These are phyloP conservation scores for Plantago rigida DNA, from an alignment of 305 asterid genomes.

Conservation along the genomic window DNA sequence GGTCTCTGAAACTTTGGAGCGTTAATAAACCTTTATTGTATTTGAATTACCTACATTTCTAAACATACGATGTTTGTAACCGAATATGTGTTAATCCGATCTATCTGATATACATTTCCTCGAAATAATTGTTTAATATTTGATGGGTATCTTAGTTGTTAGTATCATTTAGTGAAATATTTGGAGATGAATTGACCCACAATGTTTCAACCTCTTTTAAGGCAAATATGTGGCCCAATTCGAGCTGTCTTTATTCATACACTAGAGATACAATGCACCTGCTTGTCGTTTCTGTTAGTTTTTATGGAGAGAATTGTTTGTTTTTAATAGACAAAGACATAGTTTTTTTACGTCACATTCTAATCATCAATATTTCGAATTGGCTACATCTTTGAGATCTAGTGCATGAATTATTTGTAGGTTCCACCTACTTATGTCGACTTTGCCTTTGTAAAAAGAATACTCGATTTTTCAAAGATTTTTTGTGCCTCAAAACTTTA, in stretches of 20 bases:
- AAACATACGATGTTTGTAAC: too few species aligned
- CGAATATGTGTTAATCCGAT: too few species aligned
- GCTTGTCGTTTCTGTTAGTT: conserved; percentile 1
- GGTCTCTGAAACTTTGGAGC: too few species aligned
- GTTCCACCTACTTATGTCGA: conserved; percentile 33
- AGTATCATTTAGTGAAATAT: conserved; percentile 18
- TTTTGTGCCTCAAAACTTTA: background rate
- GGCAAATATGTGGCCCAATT: conserved; percentile 44
- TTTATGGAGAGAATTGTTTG: background rate
- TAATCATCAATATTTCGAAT: conserved; percentile 58
- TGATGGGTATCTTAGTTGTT: conserved; percentile 30
- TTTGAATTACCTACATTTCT: too few species aligned
- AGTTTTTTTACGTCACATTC: conserved; percentile 23
- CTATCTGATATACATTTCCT: too few species aligned
- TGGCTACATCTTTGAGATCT: conserved; percentile 67
- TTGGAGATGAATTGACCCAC: conserved; percentile 30
- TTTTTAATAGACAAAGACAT: background rate
- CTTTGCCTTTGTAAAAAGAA: conserved; percentile 1
- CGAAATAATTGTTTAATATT: too few species aligned
- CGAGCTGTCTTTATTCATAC: conserved; percentile 35
- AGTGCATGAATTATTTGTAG: conserved; percentile 33
- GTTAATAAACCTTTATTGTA: too few species aligned
- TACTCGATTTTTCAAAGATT: background rate
- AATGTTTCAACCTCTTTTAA: conserved; percentile 37
- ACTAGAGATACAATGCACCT: conserved; percentile 40